Percentiles rank a stretch among this genome's conserved stretches.
phyloP scores from a whole-genome alignment of 1,284 basidiomycete genomes.

The Rhodotorula sp. region DNA sequence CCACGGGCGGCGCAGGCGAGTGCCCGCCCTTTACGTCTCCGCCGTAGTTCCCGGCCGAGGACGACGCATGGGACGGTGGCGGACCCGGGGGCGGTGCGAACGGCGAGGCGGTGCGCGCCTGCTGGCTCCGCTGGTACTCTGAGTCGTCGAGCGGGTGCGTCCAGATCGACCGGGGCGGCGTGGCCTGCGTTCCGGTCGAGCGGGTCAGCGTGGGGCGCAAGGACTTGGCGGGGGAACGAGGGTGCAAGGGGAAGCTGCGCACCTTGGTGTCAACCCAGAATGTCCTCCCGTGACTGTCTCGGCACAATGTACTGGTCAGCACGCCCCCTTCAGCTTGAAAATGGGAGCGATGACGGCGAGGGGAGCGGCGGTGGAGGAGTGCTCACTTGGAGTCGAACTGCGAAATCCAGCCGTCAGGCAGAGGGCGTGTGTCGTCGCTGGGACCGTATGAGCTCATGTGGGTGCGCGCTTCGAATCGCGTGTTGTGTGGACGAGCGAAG shows the following conservation, averaged over 20 bases:
- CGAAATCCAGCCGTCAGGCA: conserved; percentile 23
- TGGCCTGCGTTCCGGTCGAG: conserved; percentile 23
- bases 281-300: conserved; percentile 7
- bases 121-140: conserved; percentile 16
- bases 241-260: not conserved
- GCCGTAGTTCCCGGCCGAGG: not conserved
- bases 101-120: not conserved
- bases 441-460: not conserved
- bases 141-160: conserved; percentile 48
- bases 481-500: not conserved
- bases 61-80: conserved; percentile 19
- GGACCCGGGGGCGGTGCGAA: conserved; percentile 34
- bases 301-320: not conserved
- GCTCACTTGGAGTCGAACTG: conserved; percentile 18
- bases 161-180: conserved; percentile 50
- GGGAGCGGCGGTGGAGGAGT: not conserved
- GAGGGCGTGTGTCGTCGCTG: conserved; percentile 12
- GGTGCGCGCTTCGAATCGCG: not conserved
- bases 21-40: not conserved
- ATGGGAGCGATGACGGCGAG: not conserved
- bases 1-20: not conserved
- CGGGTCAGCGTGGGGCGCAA: not conserved
- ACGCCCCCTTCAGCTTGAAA: not conserved
- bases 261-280: conserved; percentile 34
- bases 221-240: not conserved